Evolutionary conservation across 2,329 filamentous ascomycete species (phyloP), one percentile per base, ranked within the genome.

Genomic region (Apiospora koreana): DNA sequence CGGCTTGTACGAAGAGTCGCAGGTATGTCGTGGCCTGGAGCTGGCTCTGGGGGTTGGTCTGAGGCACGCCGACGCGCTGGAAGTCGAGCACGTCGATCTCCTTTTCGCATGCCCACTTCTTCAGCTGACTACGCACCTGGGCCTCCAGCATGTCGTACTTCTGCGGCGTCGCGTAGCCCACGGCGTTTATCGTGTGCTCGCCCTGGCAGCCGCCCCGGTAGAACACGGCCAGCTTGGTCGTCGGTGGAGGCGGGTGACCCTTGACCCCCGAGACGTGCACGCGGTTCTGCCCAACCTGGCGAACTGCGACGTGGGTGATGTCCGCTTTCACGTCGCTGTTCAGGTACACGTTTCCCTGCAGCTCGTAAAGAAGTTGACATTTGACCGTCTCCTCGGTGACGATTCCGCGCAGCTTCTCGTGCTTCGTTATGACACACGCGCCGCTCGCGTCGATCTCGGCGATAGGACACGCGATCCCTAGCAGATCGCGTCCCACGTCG

Each of bases 61-160:
- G 76, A 4, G 83, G 79, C 0, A 79, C 77, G 21, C 82, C 83
- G 9, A 83, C 74, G 74, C 83, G 76, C 75, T 88, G 86, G 68
- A 88, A 88, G 46, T 88, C 86, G n/a, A 89, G 78, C 3, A 85
- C 76, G 69, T 87, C 83, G 62, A 87, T 81, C 43, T 82, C 77
- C 25, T 83, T 77, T 31, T 79, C 69, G 1, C 72, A 46, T 3
- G 79, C 79, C 73, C 73, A 74, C 38, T 82, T 76, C n/a, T 81
- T 74, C 18, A 88, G 77, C 4, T 81, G 81, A 69, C 80, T 78
- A 1, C 81, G 80, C 14, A 87, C 73, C 76, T 87, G 86, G 7
- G 77, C 79, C 73, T 88, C 85, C 31, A 84, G 78, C 0, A 87
- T 76, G 54, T 85, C 81, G 75, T 83, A 87, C 74, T 88, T 88